Evolutionary conservation across 2,329 filamentous ascomycete genomes (phyloP).

Genomic region (Daldinia sp.): DNA sequence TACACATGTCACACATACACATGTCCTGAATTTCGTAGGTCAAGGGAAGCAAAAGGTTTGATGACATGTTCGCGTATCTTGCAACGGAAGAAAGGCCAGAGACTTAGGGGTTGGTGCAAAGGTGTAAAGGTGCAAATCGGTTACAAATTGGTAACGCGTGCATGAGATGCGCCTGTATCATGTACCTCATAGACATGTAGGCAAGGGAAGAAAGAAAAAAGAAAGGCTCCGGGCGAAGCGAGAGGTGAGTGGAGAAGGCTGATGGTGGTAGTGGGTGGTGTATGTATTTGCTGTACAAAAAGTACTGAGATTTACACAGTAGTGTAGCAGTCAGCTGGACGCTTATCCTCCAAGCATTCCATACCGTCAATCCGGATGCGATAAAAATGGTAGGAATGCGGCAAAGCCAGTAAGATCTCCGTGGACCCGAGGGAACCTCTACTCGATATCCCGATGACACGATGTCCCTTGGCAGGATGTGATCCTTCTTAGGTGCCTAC

Average conservation of each 20-base stretch:
- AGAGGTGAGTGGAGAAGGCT: conserved; percentile 34
- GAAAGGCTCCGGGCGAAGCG: conserved; percentile 31
- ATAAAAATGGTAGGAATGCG: conserved; percentile 39
- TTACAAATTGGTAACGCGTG: conserved; percentile 6
- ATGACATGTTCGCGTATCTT: conserved; percentile 40
- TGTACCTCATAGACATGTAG: conserved; percentile 11
- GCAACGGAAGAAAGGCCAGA: conserved; percentile 24
- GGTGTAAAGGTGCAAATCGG: not conserved
- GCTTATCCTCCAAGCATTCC: conserved; percentile 25
- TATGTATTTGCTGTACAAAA: conserved; percentile 18
- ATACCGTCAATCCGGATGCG: conserved; percentile 22
- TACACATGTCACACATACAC: conserved; percentile 22
- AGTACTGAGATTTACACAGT: conserved; percentile 13
- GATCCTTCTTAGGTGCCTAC: conserved; percentile 23
- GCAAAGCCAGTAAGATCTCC: conserved; percentile 37
- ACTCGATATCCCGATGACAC: conserved; percentile 33
- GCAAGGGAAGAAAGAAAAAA: conserved; percentile 28
- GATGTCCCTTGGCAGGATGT: conserved; percentile 21
- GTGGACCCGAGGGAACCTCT: conserved; percentile 28
- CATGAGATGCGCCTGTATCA: conserved; percentile 23
- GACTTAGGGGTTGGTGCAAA: conserved; percentile 21
- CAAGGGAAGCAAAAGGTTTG: conserved; percentile 35
- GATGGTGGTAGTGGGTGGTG: conserved; percentile 32
- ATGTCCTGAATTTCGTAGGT: conserved; percentile 36
- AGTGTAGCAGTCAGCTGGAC: conserved; percentile 42